Base-by-base conservation (phyloP, 352 stramenopile genomes). In the Pythium coloratum region DNA sequence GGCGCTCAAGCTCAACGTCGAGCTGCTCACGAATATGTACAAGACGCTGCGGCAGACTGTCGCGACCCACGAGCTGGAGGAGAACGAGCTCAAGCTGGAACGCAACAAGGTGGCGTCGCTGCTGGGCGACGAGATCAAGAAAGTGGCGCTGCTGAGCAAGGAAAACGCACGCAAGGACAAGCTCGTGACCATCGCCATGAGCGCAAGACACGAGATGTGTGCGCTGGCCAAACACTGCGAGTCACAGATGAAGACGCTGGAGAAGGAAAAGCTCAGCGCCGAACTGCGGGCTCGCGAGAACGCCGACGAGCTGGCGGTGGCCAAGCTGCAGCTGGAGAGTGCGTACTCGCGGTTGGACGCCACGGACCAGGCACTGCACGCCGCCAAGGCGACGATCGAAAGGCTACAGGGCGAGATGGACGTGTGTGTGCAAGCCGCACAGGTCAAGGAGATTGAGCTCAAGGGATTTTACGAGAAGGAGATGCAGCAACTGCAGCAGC, bases 1-100 rank as follows among this genome's bases (percentile, higher is more conserved):
- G 28, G 83, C 86, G 67, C 80, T 95, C 6, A 89, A 91, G 62
- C 70, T 95, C 20, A 95, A 88, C 64, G 86, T 95, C 13, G 86
- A 93, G 38, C 70, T 95, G 9, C 88, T 93, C 76, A 90, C 84
- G 8, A 95, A 90, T 62, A 93, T 95, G 84, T 95, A 95, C 80
- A 95, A 95, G 62, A 53, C 64, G 36, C 50, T 91, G 51, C 79
- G 75, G 34, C 69, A 86, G 32, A 82, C 77, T 14, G 61, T 91
- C 9, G 32, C 70, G n/a, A 57, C 67, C 0, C 79, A 88, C 8
- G 79, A 88, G 67, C 65, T 87, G 49, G 74, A 85, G 16, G 82
- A 92, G 63, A 73, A 86, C 50, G 80, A 87, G 2, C 34, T 91
- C 24, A 89, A 83, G 67, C 64, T 63, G 65, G 86, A 95, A 38